Evolutionary conservation across 768 basidiomycete species (phyloP), one percentile per base, ranked within the genome.

Genomic region (Rhodotorula sphaerocarpa): DNA sequence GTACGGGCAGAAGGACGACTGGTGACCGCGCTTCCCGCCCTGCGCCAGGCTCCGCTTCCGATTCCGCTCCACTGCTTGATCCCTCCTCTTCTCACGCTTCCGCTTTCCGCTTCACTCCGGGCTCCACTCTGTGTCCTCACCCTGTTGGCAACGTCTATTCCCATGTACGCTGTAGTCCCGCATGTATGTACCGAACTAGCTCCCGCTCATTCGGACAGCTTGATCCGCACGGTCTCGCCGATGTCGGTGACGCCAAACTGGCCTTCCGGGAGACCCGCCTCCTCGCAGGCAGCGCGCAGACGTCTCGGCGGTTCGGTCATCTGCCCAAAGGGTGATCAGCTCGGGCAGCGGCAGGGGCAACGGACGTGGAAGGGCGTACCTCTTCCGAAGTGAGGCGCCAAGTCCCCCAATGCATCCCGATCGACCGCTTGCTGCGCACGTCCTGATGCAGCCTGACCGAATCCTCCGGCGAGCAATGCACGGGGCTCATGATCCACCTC

Each of bases 381-480:
- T 51, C 50, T 36, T 51, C 50, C 23, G 55, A 31, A 12, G 54
- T 55, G 33, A 47, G 33, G 21, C 30, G 73, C 81, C 82, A 84
- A 0, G 82, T 81, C 20, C 81, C 82, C 60, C 51, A 55, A 12
- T 47, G 60, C 47, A 66, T 59, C n/a, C 67, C 85, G 11, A 86
- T 70, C 0, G 82, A 85, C 60, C 78, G 79, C 74, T 80, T 79
- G 41, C 84, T 82, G 50, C 76, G 76, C 44, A 84, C 75, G 70
- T 87, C 85, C 66, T 80, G 76, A 78, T 85, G 86, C 3, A 87
- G 76, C 28, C 79, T 75, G 7, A 87, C 85, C 41, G 84, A 81
- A 71, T 87, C 86, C 51, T 82, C 79, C 2, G 86, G 86, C 0
- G 81, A 79, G 57, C 80, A 82, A 73, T 87, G 85, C 30, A 74